phyloP scores from a whole-genome alignment of 2,329 filamentous ascomycete genomes.

The Fusarium armeniacum region DNA sequence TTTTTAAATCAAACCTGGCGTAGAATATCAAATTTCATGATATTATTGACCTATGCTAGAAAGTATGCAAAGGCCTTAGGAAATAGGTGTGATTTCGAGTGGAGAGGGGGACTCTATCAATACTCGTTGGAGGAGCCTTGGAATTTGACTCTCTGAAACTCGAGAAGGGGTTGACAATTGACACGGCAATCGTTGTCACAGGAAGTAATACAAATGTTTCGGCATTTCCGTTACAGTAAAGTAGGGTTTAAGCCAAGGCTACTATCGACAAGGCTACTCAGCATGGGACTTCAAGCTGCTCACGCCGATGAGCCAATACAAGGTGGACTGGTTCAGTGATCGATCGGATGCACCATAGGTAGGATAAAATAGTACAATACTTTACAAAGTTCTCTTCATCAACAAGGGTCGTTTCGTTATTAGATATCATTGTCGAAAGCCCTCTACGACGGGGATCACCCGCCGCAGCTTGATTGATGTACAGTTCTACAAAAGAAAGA shows the following conservation, averaged over 20 bases:
- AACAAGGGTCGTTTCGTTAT: conserved; percentile 10
- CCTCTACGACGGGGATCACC: conserved; percentile 35
- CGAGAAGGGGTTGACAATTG: background rate
- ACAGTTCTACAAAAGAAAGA: conserved; percentile 54
- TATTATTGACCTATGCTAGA: background rate
- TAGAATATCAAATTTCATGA: background rate
- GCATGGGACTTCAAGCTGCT: background rate
- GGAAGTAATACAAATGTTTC: background rate
- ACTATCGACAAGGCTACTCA: background rate
- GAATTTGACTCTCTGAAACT: background rate
- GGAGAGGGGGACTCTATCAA: background rate
- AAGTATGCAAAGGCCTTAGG: background rate
- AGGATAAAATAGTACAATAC: background rate
- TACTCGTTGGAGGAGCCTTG: background rate
- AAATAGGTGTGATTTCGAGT: background rate
- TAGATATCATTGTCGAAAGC: conserved; percentile 37
- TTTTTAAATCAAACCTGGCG: background rate
- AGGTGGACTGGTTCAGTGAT: background rate
- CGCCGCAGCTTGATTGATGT: conserved; percentile 50
- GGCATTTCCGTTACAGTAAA: background rate
- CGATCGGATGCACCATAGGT: background rate
- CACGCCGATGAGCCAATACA: background rate
- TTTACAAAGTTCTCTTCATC: conserved; percentile 1
- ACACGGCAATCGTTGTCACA: background rate
- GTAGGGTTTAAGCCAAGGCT: background rate